Conservation (phyloP, 2,329 filamentous ascomycete species). For the Exophiala aquamarina region DNA sequence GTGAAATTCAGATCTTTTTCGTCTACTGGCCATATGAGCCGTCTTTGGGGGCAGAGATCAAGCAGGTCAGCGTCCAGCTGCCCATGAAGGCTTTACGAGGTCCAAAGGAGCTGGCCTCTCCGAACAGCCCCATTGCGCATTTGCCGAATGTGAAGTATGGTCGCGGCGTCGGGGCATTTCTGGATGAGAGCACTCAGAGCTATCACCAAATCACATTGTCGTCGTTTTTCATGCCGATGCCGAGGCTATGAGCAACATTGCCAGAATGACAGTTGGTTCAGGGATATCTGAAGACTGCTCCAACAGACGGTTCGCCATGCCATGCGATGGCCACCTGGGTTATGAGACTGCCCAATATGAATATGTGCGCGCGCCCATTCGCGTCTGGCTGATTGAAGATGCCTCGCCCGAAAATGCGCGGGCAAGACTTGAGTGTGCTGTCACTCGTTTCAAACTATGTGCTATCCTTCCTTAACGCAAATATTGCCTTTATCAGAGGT, state of each 20-base stretch:
- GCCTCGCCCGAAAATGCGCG: no score
- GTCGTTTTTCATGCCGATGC: conserved; percentile 26
- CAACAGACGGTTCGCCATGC: not conserved
- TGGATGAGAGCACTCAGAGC: conserved; percentile 23
- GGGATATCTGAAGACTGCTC: not conserved
- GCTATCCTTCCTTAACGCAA: no score
- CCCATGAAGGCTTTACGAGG: conserved; percentile 16
- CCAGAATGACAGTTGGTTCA: no score
- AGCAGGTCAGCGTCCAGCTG: conserved; percentile 16
- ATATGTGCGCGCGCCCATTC: no score
- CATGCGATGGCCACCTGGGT: no score
- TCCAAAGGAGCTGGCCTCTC: conserved; percentile 13
- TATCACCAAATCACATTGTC: conserved; percentile 27
- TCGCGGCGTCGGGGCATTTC: conserved; percentile 22
- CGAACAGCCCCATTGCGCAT: conserved; percentile 11
- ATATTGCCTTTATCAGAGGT: no score
- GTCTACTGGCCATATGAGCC: conserved; percentile 26
- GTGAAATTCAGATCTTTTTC: conserved; percentile 25
- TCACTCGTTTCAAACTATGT: no score
- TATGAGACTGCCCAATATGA: no score
- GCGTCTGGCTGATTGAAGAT: no score
- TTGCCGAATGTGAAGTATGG: conserved; percentile 25
- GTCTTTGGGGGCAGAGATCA: conserved; percentile 17
- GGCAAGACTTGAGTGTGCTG: no score
- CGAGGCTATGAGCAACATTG: conserved; percentile 17